phyloP scores from a whole-genome alignment of 73 alveolate species.

The Halteria grandinella region DNA sequence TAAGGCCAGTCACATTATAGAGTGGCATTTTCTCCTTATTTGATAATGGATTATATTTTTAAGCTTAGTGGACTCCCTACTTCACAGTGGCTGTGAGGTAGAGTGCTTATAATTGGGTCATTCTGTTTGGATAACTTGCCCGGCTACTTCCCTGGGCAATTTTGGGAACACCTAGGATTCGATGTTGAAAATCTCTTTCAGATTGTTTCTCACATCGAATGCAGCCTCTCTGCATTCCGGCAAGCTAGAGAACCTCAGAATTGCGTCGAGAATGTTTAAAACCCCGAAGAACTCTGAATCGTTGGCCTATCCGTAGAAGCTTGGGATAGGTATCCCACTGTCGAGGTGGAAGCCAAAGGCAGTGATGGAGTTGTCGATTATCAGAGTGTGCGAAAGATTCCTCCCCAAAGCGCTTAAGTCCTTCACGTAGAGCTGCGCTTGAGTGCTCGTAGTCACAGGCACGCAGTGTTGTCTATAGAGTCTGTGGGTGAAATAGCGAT shows the following conservation, averaged over 20 bases:
- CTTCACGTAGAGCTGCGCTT: too few relatives aligned
- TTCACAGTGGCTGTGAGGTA: too few relatives aligned
- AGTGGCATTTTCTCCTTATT: too few relatives aligned
- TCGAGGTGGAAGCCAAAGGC: constrained; percentile 62
- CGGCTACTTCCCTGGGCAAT: too few relatives aligned
- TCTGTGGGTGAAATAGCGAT: constrained; percentile 34
- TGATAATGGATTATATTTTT: too few relatives aligned
- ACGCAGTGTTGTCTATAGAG: constrained; percentile 64
- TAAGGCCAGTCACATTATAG: too few relatives aligned
- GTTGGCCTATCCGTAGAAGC: constrained; percentile 57
- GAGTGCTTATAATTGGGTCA: too few relatives aligned
- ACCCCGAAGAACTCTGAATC: constrained; percentile 53
- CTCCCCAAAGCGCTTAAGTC: constrained; percentile 67
- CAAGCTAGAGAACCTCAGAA: not conserved
- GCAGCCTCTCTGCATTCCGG: not conserved
- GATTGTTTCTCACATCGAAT: not conserved
- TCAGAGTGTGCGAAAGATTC: constrained; percentile 54
- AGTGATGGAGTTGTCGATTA: constrained; percentile 64
- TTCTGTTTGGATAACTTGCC: too few relatives aligned
- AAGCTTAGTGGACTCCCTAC: too few relatives aligned
- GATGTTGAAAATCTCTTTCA: not conserved
- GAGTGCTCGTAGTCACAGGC: constrained; percentile 2
- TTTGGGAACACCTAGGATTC: not conserved
- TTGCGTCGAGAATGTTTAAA: not conserved
- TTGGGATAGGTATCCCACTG: constrained; percentile 73